Percentiles rank a stretch among this genome's conserved stretches.
Conservation (phyloP, 305 asterid species). For the Fraxinus platypoda region DNA sequence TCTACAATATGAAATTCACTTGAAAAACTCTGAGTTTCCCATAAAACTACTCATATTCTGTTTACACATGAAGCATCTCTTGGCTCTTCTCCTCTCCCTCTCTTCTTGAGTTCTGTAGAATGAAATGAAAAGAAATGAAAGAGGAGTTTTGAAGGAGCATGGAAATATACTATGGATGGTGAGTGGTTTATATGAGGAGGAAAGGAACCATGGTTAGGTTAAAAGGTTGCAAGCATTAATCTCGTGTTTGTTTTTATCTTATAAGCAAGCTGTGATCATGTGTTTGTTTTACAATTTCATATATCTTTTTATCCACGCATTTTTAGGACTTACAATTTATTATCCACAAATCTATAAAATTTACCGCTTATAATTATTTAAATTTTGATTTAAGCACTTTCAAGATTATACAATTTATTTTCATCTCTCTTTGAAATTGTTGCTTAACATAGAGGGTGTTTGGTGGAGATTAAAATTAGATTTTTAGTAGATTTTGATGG, state of each 20-base stretch:
- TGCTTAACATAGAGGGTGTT: not conserved
- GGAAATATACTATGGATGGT: not conserved
- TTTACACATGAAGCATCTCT: not conserved
- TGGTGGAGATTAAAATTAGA: no score
- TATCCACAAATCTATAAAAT: no score
- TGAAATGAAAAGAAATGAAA: not conserved
- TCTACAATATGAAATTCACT: not conserved
- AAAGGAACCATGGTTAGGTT: conserved; percentile 33
- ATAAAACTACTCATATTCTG: not conserved
- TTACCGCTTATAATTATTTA: no score
- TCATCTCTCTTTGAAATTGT: not conserved
- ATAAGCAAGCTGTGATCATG: not conserved
- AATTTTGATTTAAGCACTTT: no score
- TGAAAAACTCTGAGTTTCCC: not conserved
- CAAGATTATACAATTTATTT: no score
- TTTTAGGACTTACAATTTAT: no score
- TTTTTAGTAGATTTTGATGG: no score
- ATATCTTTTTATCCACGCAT: not conserved
- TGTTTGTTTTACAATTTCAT: not conserved
- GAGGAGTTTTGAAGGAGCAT: not conserved
- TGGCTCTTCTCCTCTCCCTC: not conserved
- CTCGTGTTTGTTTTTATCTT: not conserved
- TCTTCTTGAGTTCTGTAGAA: not conserved
- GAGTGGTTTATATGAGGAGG: conserved; percentile 9
- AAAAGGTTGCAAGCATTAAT: not conserved